Percentiles rank a stretch among this genome's conserved stretches.
phyloP scores from a whole-genome alignment of 345 rosid genomes.

The Lumnitzera littorea region DNA sequence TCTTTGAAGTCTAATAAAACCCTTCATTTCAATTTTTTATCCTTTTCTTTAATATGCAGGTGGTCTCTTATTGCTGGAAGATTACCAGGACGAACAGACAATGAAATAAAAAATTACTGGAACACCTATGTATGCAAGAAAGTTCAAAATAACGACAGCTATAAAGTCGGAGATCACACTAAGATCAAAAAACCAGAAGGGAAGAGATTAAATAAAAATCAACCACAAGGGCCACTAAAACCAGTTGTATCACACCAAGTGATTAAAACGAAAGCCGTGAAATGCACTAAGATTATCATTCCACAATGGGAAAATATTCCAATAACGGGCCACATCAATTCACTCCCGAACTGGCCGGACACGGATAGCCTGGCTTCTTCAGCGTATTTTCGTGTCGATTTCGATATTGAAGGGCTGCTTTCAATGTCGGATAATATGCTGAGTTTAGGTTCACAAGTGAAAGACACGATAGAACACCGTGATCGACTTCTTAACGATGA shows the following conservation, averaged over 20 bases:
- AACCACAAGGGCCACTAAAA: not conserved
- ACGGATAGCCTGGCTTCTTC: slow-evolving; percentile 5
- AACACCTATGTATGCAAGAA: slow-evolving; percentile 14
- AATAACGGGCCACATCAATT: not conserved
- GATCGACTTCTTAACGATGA: no score
- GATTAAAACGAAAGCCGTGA: slow-evolving; percentile 15
- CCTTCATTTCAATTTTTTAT: not conserved
- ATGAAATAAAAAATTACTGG: slow-evolving; percentile 19
- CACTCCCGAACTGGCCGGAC: no score
- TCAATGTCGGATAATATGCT: not conserved
- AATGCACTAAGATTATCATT: slow-evolving; percentile 12
- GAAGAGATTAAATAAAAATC: not conserved
- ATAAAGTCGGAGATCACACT: not conserved
- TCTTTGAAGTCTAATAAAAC: not conserved
- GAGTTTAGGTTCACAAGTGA: not conserved
- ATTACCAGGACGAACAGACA: slow-evolving; percentile 19
- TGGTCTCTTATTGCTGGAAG: slow-evolving; percentile 19
- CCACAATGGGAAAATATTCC: slow-evolving; percentile 4
- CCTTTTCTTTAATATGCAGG: not conserved
- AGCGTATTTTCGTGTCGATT: slow-evolving; percentile 2
- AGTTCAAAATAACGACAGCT: not conserved
- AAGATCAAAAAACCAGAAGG: not conserved
- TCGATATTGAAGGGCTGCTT: slow-evolving; percentile 6
- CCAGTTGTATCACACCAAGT: slow-evolving; percentile 1
- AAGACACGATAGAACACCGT: not conserved